Evolutionary conservation across 345 rosid species (phyloP).

Genomic region (Durio zibethinus): DNA sequence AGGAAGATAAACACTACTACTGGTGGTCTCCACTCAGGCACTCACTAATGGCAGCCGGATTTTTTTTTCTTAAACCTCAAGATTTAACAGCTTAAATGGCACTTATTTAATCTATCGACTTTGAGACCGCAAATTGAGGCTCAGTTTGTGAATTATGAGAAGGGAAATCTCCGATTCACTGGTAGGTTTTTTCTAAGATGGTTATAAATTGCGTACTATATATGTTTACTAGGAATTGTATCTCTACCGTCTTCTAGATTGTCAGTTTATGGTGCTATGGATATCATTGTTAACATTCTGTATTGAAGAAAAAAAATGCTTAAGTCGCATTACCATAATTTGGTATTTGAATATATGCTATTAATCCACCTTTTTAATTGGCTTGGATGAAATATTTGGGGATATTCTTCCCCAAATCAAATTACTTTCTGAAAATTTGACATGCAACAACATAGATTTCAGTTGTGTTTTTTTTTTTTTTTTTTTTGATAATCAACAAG

Average conservation of each 20-base stretch:
- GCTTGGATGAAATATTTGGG: too few species aligned
- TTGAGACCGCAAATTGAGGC: conserved; percentile 20
- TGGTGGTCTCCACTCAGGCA: background rate
- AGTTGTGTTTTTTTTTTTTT: background rate
- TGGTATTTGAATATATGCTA: too few species aligned
- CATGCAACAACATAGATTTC: too few species aligned
- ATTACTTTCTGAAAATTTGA: too few species aligned
- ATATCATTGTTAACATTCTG: background rate
- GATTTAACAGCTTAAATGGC: background rate
- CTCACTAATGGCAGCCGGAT: background rate
- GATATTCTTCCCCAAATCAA: too few species aligned
- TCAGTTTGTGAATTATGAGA: conserved; percentile 18
- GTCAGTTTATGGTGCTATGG: background rate
- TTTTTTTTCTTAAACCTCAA: background rate
- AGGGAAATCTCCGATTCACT: background rate
- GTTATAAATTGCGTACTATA: background rate
- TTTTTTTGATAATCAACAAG: too few species aligned
- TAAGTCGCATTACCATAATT: background rate
- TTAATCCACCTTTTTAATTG: too few species aligned
- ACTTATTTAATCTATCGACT: background rate
- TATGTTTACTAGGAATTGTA: background rate
- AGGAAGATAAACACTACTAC: conserved; percentile 42
- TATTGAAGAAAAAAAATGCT: background rate
- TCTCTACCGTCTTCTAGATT: background rate
- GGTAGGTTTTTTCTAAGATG: background rate